Evolutionary conservation across 2,329 filamentous ascomycete genomes (phyloP).

Genomic region (Sporothrix mexicana): DNA sequence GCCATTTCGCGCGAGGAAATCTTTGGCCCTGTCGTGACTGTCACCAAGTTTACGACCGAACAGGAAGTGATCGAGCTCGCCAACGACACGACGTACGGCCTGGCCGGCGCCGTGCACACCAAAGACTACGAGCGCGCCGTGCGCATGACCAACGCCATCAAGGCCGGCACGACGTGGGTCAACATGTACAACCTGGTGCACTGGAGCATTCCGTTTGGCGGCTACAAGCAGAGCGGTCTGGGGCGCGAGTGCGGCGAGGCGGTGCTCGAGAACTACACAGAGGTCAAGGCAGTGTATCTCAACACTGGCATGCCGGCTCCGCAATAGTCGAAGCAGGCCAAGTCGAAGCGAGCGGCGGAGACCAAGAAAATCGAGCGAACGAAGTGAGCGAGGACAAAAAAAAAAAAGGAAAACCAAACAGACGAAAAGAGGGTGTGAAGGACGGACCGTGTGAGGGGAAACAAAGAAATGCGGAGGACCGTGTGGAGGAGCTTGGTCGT

Average conservation of each 20-base stretch:
- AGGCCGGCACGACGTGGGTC: slow-evolving; percentile 84
- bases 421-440: background rate
- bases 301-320: slow-evolving; percentile 10
- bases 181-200: slow-evolving; percentile 59
- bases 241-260: background rate
- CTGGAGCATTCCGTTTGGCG: slow-evolving; percentile 48
- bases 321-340: background rate
- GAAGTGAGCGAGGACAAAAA: background rate
- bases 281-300: background rate
- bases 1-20: slow-evolving; percentile 85
- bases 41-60: slow-evolving; percentile 76
- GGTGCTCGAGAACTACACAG: slow-evolving; percentile 1
- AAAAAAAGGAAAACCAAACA: too few relatives aligned
- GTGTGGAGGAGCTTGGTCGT: background rate
- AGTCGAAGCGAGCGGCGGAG: too few relatives aligned
- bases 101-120: slow-evolving; percentile 88
- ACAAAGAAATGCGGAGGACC: background rate
- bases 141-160: slow-evolving; percentile 78
- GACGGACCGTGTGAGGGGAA: slow-evolving; percentile 12
- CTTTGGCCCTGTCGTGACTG: slow-evolving; percentile 85
- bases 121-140: slow-evolving; percentile 76
- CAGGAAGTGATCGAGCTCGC: slow-evolving; percentile 82
- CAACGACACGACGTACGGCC: slow-evolving; percentile 86
- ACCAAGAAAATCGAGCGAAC: too few relatives aligned
- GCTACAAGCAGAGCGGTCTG: background rate